Evolutionary conservation across 1,139 yeast genomes (phyloP), one percentile per base, ranked within the genome.

Genomic region (Suhomyces choctaworum): DNA sequence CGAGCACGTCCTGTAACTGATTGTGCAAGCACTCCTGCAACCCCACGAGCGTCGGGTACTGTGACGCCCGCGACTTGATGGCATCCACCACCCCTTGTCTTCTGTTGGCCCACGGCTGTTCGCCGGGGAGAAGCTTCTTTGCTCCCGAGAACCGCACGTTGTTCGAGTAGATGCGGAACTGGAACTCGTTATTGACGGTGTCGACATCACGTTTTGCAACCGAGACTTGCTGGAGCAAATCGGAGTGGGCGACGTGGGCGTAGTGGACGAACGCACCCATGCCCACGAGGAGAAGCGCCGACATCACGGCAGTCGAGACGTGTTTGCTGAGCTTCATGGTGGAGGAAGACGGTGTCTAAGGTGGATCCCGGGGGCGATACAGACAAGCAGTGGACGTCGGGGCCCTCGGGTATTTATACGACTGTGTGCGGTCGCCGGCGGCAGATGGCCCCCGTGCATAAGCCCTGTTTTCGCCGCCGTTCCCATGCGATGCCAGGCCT

Each of bases 1-100:
- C 21, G 16, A 56, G 31, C 10, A 62, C 48, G 41, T 62, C 68
- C 7, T 44, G 45, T 32, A 62, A 48, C 42, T 60, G 66, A 29
- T 58, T 51, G 32, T 58, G 50, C 35, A 56, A 54, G 13, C 56
- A 54, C 42, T 62, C 67, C 41, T 62, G 68, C 10, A 62, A 41
- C 2, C 66, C 66, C 22, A 62, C 47, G 11, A 62, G 46, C 6
- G 61, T 55, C 6, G 66, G 59, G 8, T 37, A 41, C 4, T 44
- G 33, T 8, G 47, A 36, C 25, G 41, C 28, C 10, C 41, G 42
- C 11, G 45, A 37, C 25, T 47, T 38, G 15, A 52, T 48, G 16
- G 48, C 51, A n/a, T 44, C 47, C 27, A 47, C 44, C 8, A 54
- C 60, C 4, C 56, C 60, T 23, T 44, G 54, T 37, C 47, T 50